Percentiles rank a stretch among this genome's conserved stretches.
Conservation (phyloP, 768 basidiomycete genomes). For the Tremella yokohamensis region DNA sequence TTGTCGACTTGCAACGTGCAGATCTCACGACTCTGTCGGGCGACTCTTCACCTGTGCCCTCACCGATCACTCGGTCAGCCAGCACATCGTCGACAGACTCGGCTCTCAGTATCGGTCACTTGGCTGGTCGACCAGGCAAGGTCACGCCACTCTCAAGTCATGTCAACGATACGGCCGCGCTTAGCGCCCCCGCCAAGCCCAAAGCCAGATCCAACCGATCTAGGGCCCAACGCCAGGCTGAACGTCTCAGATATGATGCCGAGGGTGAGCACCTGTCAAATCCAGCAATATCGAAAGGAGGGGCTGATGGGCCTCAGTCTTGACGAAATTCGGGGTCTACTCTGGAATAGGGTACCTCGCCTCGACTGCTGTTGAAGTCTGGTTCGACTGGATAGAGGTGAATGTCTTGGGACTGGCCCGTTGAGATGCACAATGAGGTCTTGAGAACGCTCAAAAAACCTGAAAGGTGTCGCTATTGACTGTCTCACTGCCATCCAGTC, state of each 20-base stretch:
- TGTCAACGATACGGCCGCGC: too few relatives aligned
- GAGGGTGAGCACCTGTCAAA: slow-evolving; percentile 21
- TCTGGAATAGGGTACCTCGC: slow-evolving; percentile 75
- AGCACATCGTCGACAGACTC: background rate
- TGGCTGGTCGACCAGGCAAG: background rate
- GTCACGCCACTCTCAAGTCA: too few relatives aligned
- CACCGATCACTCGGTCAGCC: background rate
- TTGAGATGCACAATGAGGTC: too few relatives aligned
- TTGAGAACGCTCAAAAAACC: too few relatives aligned
- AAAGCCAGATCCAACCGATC: slow-evolving; percentile 1
- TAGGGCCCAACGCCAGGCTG: slow-evolving; percentile 6
- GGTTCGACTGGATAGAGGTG: slow-evolving; percentile 30
- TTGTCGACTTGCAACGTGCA: slow-evolving; percentile 67
- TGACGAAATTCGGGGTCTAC: slow-evolving; percentile 88
- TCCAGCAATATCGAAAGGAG: background rate
- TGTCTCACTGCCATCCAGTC: too few relatives aligned
- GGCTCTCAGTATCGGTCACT: background rate
- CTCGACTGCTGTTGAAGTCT: slow-evolving; percentile 59
- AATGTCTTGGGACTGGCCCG: too few relatives aligned
- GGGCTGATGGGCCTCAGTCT: slow-evolving; percentile 55
- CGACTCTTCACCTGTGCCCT: too few relatives aligned
- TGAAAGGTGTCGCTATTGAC: too few relatives aligned
- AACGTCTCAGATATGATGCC: slow-evolving; percentile 43
- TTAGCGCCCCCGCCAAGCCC: background rate
- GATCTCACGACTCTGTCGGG: too few relatives aligned